Evolutionary conservation across 139 green algal species (phyloP), one percentile per base, ranked within the genome.

Genomic region (Zygnema circumcarinatum): DNA sequence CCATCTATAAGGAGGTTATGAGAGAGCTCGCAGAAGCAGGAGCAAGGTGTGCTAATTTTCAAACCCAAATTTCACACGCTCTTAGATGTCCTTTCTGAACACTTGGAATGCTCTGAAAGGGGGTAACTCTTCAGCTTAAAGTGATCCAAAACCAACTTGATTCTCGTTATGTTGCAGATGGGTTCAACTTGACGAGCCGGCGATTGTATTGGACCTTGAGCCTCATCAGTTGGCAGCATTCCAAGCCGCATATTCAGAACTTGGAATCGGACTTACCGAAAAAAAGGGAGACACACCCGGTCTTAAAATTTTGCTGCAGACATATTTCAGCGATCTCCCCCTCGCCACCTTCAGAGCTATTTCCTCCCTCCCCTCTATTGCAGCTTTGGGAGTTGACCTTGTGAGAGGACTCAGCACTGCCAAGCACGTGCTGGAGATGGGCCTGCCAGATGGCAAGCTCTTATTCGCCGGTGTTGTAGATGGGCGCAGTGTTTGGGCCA

Each of bases 101-200:
- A n/a, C n/a, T n/a, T n/a, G n/a, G n/a, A n/a, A n/a, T n/a, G n/a
- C n/a, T n/a, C n/a, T n/a, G n/a, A n/a, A n/a, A n/a, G n/a, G n/a
- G n/a, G n/a, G n/a, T n/a, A n/a, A n/a, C n/a, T n/a, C n/a, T n/a
- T n/a, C n/a, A n/a, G n/a, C n/a, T n/a, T n/a, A n/a, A n/a, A n/a
- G n/a, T n/a, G n/a, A n/a, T n/a, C n/a, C n/a, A n/a, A n/a, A n/a
- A n/a, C n/a, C n/a, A n/a, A n/a, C n/a, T n/a, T n/a, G n/a, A n/a
- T n/a, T n/a, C n/a, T n/a, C n/a, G n/a, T n/a, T n/a, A n/a, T n/a
- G n/a, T n/a, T n/a, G 76, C 54, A 39, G 54, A 88, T 93, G 95
- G 91, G 91, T 95, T 29, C 95, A 98, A 94, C 41, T 98, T 25
- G 94, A 97, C 80, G 96, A 98, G 94, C 96, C 96, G 0, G 83